Evolutionary conservation across 2,329 filamentous ascomycete species (phyloP), one percentile per base, ranked within the genome.

Genomic region (Pseudocercospora cruenta): DNA sequence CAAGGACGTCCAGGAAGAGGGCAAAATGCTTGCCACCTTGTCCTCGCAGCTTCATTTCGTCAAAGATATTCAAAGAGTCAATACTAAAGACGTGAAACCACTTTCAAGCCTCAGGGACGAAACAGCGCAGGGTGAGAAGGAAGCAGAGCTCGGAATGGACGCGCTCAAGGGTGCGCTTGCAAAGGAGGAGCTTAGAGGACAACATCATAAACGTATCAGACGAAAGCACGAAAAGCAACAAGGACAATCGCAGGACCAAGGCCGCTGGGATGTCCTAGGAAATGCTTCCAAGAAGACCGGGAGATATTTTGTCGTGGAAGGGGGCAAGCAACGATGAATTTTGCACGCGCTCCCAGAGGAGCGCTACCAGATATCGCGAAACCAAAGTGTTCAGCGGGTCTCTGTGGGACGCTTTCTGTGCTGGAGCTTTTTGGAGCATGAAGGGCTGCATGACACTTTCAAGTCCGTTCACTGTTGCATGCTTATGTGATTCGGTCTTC

Each of bases 41-140:
- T 85, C 89, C 60, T 88, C 91, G 33, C 95, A 99, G 76, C 86
- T 99, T 0, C 90, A 91, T 74, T 99, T 99, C 75, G 93, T 98
- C n/a, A 89, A 87, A 67, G 88, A 93, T 68, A 89, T 98, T 21
- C 94, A 96, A 75, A 82, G 85, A 53, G 90, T 97, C 58, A 86
- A 96, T 77, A 94, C 92, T 0, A 80, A 83, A 0, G 88, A 86
- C 3, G 83, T 97, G 0, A 84, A 88, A 63, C 94, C 95, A 0
- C 80, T 99, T 51, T 85, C 87, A 59, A 90, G 90, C 53, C 90
- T 98, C 64, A 88, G 92, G 61, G 94, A 98, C 77, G 94, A 95
- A 81, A 91, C 91, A 1, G 72, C 75, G 1, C 78, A 79, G 12
- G 87, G 86, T 0, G 73, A 85, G 26, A 75, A 80, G 43, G 87